Evolutionary conservation across 2,329 filamentous ascomycete species (phyloP), one percentile per base, ranked within the genome.

Genomic region (Trichoderma arundinaceum): DNA sequence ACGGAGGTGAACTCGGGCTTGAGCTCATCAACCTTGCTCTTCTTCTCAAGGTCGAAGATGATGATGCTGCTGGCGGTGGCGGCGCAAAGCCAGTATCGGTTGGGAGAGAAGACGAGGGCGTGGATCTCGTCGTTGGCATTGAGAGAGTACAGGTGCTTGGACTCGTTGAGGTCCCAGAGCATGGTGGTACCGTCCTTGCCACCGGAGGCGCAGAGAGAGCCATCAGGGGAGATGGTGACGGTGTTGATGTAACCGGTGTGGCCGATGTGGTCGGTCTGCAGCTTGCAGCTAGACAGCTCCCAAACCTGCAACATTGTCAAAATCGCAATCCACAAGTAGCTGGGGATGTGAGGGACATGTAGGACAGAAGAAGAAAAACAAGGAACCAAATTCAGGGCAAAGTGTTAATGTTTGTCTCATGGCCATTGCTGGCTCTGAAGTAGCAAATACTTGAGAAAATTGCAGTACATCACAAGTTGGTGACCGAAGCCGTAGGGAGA

Each of bases 1-100:
- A 93, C 90, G 80, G 93, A 96, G 79, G 93, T 87, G 87, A 95
- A 97, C 83, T 99, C 95, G 74, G 94, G 94, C 91, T 96, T 97
- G 83, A 99, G 90, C 90, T 98, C 95, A 78, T 98, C 94, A 79
- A 98, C 94, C 91, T 97, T 98, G 91, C 90, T 96, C 94, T 99
- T 99, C 94, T 99, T 99, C 92, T 99, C 95, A 75, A 99, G 90
- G 80, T 99, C 95, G 86, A 99, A 99, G 88, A 99, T 98, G 89
- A 97, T 97, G 89, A 99, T 98, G 88, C 89, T 93, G 85, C 88
- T 92, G 80, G 92, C 88, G 71, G 95, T 99, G 80, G 95, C 95
- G 80, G 95, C 95, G 89, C 95, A 99, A 76, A 99, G 90, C 95
- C 95, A 99, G 92, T 99, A 99, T 83, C 95, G 91, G 92, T 99